phyloP scores from a whole-genome alignment of 176 grass and related monocot species.

The Bolboschoenus planiculmis region DNA sequence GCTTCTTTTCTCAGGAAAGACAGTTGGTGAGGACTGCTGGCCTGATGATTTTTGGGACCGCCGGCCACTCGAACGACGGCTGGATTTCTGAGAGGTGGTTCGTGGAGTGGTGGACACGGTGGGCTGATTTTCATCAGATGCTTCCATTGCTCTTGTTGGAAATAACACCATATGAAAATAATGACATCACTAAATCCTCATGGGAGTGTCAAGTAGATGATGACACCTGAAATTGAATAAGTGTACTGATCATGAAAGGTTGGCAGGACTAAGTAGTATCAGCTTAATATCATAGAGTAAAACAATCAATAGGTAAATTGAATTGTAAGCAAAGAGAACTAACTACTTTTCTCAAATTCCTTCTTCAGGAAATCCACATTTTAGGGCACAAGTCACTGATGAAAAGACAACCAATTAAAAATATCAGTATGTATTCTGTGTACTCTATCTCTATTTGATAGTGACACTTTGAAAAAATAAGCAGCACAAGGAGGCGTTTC shows the following conservation, averaged over 20 bases:
- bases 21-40: conserved; percentile 67
- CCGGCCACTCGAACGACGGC: conserved; percentile 43
- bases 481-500: not conserved
- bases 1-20: conserved; percentile 79
- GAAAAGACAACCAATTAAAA: not conserved
- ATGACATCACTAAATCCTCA: conserved; percentile 10
- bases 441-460: not conserved
- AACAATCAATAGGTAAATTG: not conserved
- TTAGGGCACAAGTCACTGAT: not conserved
- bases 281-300: not conserved
- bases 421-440: not conserved
- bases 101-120: conserved; percentile 51
- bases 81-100: conserved; percentile 60
- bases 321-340: not conserved
- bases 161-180: conserved; percentile 4
- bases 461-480: conserved; percentile 6
- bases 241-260: not conserved
- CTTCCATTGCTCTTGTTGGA: conserved; percentile 51
- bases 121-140: conserved; percentile 42
- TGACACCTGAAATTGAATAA: not conserved
- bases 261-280: not conserved
- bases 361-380: not conserved
- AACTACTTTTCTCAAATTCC: not conserved
- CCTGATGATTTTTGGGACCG: conserved; percentile 50
- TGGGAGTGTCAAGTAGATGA: not conserved